Evolutionary conservation across 2,329 filamentous ascomycete species (phyloP), one percentile per base, ranked within the genome.

Genomic region (Chalaropsis thielavioides): DNA sequence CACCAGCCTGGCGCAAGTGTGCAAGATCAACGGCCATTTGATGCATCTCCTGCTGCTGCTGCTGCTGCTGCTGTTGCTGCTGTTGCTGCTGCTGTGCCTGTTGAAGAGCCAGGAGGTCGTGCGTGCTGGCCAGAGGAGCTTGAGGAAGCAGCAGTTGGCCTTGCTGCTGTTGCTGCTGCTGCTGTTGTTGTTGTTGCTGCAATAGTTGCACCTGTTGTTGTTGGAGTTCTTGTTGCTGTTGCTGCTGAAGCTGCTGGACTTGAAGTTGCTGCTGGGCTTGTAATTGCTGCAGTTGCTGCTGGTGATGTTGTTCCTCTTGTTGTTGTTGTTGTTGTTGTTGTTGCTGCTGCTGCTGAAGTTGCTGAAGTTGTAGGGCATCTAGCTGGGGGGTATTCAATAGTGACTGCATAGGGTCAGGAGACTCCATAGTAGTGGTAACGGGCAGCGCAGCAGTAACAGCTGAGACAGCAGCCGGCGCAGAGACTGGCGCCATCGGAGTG

Each of bases 341-440:
- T n/a, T n/a, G n/a, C n/a, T n/a, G n/a, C n/a, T n/a, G n/a, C n/a
- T n/a, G n/a, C n/a, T n/a, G n/a, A n/a, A n/a, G n/a, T n/a, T 66
- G 64, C 17, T 62, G 59, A 43, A 66, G 35, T 27, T 66, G 61
- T 10, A 63, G n/a, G 24, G 58, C 62, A 24, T 66, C 64, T 13
- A 63, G 41, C n/a, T 62, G 35, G 4, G 60, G 27, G 11, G 61
- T 38, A 19, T 40, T 40, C 22, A 67, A 22, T 17, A 67, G 46
- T 3, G 65, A 64, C n/a, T 67, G 62, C 3, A 67, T 62, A 58
- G 65, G 65, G 44, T 67, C 65, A 11, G 62, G 49, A 8, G 62
- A 27, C 3, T 17, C 64, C 1, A 61, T 22, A 19, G 22, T 22
- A 27, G 38, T 13, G 15, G 49, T 7, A 40, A 44, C 22, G 19